These are phyloP conservation scores for Trichoderma pleuroti DNA, from an alignment of 2,329 filamentous ascomycete genomes.

Conservation along the genomic window DNA sequence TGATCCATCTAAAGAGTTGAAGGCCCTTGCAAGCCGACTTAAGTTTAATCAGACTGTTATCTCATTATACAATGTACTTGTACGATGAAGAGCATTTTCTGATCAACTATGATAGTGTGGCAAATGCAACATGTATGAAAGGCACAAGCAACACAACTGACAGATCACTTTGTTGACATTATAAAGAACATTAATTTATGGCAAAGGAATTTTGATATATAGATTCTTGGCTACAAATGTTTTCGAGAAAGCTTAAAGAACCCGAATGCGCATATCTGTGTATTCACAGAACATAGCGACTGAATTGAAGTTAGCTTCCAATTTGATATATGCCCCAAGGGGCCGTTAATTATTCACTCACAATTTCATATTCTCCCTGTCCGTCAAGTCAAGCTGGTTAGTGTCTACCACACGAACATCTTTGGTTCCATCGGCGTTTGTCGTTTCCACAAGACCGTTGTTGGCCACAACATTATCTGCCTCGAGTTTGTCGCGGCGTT, in stretches of 20 bases:
- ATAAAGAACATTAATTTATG: background rate
- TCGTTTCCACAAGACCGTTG: conserved; percentile 16
- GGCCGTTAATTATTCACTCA: background rate
- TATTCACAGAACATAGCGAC: background rate
- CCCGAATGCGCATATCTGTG: background rate
- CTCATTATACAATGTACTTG: background rate
- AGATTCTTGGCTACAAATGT: background rate
- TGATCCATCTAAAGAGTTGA: background rate
- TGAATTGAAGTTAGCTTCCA: background rate
- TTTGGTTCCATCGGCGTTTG: conserved; percentile 11
- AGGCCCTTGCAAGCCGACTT: background rate
- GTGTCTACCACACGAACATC: conserved; percentile 13
- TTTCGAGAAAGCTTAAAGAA: background rate
- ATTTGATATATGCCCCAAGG: background rate
- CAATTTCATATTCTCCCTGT: conserved; percentile 22
- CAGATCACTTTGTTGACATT: background rate
- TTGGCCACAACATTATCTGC: background rate
- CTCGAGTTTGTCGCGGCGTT: conserved; percentile 18
- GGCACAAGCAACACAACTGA: background rate
- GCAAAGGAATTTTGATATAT: background rate
- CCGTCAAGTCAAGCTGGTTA: conserved; percentile 21
- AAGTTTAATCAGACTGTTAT: background rate
- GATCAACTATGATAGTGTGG: background rate
- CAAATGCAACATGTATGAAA: background rate
- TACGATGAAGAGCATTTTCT: background rate